Percentiles rank a stretch among this genome's conserved stretches.
phyloP scores from a whole-genome alignment of 192 early-diverging fungal species.

The Coemansia erecta region DNA sequence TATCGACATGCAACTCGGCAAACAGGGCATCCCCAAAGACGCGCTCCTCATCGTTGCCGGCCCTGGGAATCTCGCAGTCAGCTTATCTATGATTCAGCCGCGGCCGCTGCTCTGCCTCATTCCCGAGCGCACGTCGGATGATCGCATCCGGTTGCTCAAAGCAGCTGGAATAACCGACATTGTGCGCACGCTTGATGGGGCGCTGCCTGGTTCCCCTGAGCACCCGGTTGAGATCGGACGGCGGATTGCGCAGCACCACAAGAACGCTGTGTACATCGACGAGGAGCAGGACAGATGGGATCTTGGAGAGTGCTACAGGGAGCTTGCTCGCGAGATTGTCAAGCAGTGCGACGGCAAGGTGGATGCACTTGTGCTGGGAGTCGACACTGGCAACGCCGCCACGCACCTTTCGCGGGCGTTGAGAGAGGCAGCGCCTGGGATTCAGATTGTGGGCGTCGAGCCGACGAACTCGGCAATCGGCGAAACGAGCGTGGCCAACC shows the following conservation, averaged over 20 bases:
- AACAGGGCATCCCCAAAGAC: slow-evolving; percentile 11
- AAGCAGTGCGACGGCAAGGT: slow-evolving; percentile 55
- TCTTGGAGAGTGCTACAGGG: slow-evolving; percentile 43
- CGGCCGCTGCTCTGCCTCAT: slow-evolving; percentile 42
- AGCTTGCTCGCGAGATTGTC: slow-evolving; percentile 63
- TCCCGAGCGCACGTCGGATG: slow-evolving; percentile 71
- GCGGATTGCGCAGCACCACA: slow-evolving; percentile 53
- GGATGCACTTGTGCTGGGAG: slow-evolving; percentile 66
- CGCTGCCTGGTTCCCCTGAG: slow-evolving; percentile 63
- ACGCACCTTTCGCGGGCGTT: slow-evolving; percentile 61
- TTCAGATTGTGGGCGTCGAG: slow-evolving; percentile 70
- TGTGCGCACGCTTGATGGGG: slow-evolving; percentile 67
- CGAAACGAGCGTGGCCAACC: slow-evolving; percentile 26
- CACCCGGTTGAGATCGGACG: slow-evolving; percentile 61
- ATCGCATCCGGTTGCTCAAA: slow-evolving; percentile 67
- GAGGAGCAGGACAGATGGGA: slow-evolving; percentile 55
- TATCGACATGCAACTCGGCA: slow-evolving; percentile 32
- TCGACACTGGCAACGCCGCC: slow-evolving; percentile 65
- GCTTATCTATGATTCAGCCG: slow-evolving; percentile 58
- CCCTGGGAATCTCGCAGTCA: slow-evolving; percentile 69
- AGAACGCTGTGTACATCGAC: slow-evolving; percentile 60
- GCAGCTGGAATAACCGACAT: slow-evolving; percentile 64
- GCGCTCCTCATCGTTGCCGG: slow-evolving; percentile 66
- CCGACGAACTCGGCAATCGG: slow-evolving; percentile 62
- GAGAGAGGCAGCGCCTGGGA: slow-evolving; percentile 51